These are phyloP conservation scores for Collybia sp. DNA, from an alignment of 768 basidiomycete genomes.

Conservation along the genomic window DNA sequence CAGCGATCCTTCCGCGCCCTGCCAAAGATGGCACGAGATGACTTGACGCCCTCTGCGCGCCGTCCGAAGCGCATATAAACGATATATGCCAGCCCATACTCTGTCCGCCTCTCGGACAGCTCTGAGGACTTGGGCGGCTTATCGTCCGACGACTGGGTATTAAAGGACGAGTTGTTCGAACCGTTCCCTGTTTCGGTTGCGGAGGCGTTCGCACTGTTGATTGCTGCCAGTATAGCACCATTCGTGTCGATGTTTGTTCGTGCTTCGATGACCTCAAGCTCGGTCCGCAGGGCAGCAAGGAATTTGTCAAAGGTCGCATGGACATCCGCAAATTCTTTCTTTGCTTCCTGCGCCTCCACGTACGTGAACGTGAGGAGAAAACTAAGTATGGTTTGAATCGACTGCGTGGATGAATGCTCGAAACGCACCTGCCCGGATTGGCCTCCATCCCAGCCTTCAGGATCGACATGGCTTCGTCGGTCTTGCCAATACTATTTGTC, in stretches of 20 bases:
- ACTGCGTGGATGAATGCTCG: neutral
- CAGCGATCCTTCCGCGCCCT: conserved; percentile 74
- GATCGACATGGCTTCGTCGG: conserved; percentile 78
- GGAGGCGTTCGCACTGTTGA: conserved; percentile 5
- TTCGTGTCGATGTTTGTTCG: conserved; percentile 19
- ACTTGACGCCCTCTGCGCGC: conserved; percentile 82
- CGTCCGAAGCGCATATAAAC: conserved; percentile 93
- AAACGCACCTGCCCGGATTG: conserved; percentile 68
- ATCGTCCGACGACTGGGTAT: conserved; percentile 46
- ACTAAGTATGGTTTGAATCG: conserved; percentile 31
- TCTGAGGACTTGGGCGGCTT: conserved; percentile 53
- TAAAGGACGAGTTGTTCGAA: conserved; percentile 36
- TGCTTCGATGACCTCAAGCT: conserved; percentile 59
- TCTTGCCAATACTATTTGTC: conserved; percentile 68
- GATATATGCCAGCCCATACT: conserved; percentile 76
- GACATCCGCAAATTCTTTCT: conserved; percentile 56
- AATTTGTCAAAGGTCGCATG: conserved; percentile 73
- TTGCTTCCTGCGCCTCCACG: conserved; percentile 65
- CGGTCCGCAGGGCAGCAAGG: conserved; percentile 54
- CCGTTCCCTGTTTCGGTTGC: conserved; percentile 2
- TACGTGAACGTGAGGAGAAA: conserved; percentile 90
- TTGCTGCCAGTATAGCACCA: conserved; percentile 20
- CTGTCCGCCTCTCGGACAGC: conserved; percentile 51
- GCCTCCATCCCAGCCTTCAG: conserved; percentile 85
- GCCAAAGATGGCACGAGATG: conserved; percentile 71